phyloP scores from a whole-genome alignment of 805 yeast species.

The Starmerella cellae region DNA sequence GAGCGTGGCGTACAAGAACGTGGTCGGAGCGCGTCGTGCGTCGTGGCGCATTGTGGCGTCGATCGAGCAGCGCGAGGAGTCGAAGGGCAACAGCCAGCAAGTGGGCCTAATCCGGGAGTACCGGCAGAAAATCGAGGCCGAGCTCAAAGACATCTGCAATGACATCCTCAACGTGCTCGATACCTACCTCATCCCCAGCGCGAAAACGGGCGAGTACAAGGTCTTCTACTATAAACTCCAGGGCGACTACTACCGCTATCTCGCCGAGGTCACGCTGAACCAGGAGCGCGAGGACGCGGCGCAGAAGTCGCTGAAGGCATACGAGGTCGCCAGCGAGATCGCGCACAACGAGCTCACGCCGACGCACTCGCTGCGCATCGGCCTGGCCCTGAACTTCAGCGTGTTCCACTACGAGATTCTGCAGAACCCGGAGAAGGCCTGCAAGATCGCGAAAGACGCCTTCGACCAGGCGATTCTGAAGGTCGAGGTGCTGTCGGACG shows the following conservation, averaged over 20 bases:
- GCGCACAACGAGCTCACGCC: constrained; percentile 98
- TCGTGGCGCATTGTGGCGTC: constrained; percentile 99
- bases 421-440: constrained; percentile 97
- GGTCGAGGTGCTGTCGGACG: constrained; percentile 94
- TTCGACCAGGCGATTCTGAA: constrained; percentile 99
- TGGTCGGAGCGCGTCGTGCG: constrained; percentile 98
- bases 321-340: constrained; percentile 92
- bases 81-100: constrained; percentile 84
- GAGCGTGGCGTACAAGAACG: constrained; percentile 96
- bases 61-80: constrained; percentile 97
- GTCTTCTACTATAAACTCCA: constrained; percentile 98
- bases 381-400: constrained; percentile 94
- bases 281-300: constrained; percentile 94
- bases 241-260: constrained; percentile 98
- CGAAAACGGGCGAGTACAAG: constrained; percentile 95
- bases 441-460: constrained; percentile 98
- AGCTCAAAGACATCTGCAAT: constrained; percentile 87
- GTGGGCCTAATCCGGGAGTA: constrained; percentile 84
- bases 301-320: constrained; percentile 85
- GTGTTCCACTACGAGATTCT: constrained; percentile 97
- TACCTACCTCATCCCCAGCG: constrained; percentile 82
- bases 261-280: constrained; percentile 91
- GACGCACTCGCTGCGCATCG: constrained; percentile 97
- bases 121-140: constrained; percentile 90
- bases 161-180: constrained; percentile 83